Conservation (phyloP, 208 protist species). For the Crithidia thermophila region DNA sequence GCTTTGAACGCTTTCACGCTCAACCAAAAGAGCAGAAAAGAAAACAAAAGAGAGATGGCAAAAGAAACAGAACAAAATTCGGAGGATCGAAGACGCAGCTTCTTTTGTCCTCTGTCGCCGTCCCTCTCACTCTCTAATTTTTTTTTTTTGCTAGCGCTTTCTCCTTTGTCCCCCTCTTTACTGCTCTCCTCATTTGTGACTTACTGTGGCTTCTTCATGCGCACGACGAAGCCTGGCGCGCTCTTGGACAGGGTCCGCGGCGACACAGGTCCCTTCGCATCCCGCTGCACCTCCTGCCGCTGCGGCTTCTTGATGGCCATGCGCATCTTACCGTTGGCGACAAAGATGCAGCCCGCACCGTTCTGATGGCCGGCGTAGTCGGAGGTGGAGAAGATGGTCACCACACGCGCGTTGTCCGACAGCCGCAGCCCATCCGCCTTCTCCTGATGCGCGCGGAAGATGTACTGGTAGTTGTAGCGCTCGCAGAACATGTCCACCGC, state of each 20-base stretch:
- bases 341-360: constrained; percentile 87
- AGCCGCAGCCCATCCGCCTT: constrained; percentile 91
- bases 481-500: constrained; percentile 93
- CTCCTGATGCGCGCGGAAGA: constrained; percentile 94
- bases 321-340: constrained; percentile 84
- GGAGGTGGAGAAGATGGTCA: constrained; percentile 94
- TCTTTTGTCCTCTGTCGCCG: no score
- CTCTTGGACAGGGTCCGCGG: constrained; percentile 72
- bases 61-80: constrained; percentile 7
- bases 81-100: neutral
- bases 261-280: constrained; percentile 65
- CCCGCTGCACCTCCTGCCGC: constrained; percentile 58
- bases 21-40: neutral
- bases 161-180: neutral
- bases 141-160: neutral
- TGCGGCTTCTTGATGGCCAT: constrained; percentile 93
- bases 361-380: constrained; percentile 93
- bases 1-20: neutral
- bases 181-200: neutral
- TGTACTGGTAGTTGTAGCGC: constrained; percentile 93
- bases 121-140: neutral
- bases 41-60: constrained; percentile 1
- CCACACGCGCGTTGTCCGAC: constrained; percentile 88
- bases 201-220: constrained; percentile 65
- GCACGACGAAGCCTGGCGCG: constrained; percentile 64